phyloP scores from a whole-genome alignment of 306 rosid genomes.

The Quercus mongolica region DNA sequence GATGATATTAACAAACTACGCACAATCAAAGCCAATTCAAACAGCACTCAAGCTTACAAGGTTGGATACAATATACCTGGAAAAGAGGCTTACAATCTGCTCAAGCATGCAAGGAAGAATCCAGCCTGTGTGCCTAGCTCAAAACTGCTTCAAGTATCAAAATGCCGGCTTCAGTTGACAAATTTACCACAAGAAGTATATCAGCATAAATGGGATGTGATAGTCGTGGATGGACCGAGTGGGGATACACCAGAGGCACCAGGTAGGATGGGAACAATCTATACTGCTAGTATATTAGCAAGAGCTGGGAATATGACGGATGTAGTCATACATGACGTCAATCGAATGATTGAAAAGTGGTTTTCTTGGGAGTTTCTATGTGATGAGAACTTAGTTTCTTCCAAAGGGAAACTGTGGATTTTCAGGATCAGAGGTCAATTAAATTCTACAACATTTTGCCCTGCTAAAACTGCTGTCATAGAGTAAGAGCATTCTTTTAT shows the following conservation, averaged over 20 bases:
- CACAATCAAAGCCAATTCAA: slow-evolving; percentile 34
- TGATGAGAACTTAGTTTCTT: slow-evolving; percentile 73
- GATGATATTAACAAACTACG: slow-evolving; percentile 44
- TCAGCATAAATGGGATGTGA: slow-evolving; percentile 68
- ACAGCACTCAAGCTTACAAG: slow-evolving; percentile 49
- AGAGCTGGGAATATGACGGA: slow-evolving; percentile 57
- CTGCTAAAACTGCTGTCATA: slow-evolving; percentile 22
- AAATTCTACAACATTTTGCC: slow-evolving; percentile 64
- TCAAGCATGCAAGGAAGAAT: slow-evolving; percentile 67
- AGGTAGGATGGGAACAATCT: slow-evolving; percentile 83
- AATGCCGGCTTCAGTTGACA: slow-evolving; percentile 72
- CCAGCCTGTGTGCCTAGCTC: slow-evolving; percentile 48
- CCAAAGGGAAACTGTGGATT: slow-evolving; percentile 79
- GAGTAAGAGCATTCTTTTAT: slow-evolving; percentile 18
- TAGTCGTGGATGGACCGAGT: slow-evolving; percentile 80
- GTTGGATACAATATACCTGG: slow-evolving; percentile 50
- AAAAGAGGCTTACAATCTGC: slow-evolving; percentile 64
- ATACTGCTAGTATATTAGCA: slow-evolving; percentile 68
- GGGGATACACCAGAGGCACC: slow-evolving; percentile 61
- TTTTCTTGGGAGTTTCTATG: slow-evolving; percentile 93
- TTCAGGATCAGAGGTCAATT: slow-evolving; percentile 54
- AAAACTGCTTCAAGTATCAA: slow-evolving; percentile 47
- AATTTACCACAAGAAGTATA: slow-evolving; percentile 66
- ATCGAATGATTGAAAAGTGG: slow-evolving; percentile 86
- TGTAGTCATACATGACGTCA: slow-evolving; percentile 69